Percentiles rank a stretch among this genome's conserved stretches.
These are phyloP conservation scores for Colletotrichum salicis DNA, from an alignment of 2,329 filamentous ascomycete genomes.

Conservation along the genomic window DNA sequence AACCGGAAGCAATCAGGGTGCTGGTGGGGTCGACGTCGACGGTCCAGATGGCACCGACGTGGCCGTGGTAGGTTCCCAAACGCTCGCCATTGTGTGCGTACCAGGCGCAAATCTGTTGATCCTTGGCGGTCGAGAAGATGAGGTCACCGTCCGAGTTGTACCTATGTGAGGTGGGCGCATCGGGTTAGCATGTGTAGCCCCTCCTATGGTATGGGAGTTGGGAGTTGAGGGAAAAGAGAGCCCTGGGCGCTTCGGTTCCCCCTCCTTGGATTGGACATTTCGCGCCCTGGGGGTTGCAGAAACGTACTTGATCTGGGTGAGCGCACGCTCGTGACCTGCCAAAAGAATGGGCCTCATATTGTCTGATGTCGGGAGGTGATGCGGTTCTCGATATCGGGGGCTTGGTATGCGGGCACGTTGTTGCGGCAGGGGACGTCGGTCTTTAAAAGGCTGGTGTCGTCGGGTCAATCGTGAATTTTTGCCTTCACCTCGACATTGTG, in stretches of 20 bases:
- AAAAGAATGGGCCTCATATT: slow-evolving; percentile 97
- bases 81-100: slow-evolving; percentile 98
- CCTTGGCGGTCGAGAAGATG: slow-evolving; percentile 94
- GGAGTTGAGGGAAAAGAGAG: slow-evolving; percentile 7
- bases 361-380: slow-evolving; percentile 41
- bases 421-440: slow-evolving; percentile 37
- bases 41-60: slow-evolving; percentile 98
- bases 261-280: slow-evolving; percentile 23
- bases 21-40: slow-evolving; percentile 95
- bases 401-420: slow-evolving; percentile 28
- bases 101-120: slow-evolving; percentile 97
- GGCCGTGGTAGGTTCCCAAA: slow-evolving; percentile 94
- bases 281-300: neutral
- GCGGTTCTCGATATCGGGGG: slow-evolving; percentile 36
- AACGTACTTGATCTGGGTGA: slow-evolving; percentile 89
- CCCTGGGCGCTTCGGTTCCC: neutral
- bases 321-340: slow-evolving; percentile 94
- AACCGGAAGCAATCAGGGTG: slow-evolving; percentile 91
- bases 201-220: slow-evolving; percentile 6
- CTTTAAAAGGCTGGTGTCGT: slow-evolving; percentile 35
- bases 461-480: slow-evolving; percentile 37
- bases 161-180: slow-evolving; percentile 51
- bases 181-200: slow-evolving; percentile 20
- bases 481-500: slow-evolving; percentile 36
- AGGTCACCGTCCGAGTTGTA: slow-evolving; percentile 97